phyloP scores from a whole-genome alignment of 2,329 filamentous ascomycete genomes.

The Botrytis squamosa region DNA sequence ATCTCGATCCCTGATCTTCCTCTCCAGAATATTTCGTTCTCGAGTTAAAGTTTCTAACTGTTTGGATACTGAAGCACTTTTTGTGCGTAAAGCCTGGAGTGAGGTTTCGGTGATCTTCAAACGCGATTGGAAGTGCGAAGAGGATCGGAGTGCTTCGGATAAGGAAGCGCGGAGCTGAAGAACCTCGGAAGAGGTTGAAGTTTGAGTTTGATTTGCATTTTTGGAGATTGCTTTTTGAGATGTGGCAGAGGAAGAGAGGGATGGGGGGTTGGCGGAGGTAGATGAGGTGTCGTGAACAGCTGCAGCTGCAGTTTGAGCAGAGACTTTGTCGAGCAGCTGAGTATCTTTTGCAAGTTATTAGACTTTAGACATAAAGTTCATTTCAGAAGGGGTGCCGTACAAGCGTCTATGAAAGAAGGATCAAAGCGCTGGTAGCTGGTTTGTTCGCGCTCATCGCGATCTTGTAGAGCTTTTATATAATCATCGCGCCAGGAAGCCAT shows the following conservation, averaged over 20 bases:
- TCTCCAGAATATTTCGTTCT: constrained; percentile 60
- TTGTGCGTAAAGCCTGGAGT: constrained; percentile 60
- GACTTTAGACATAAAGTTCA: not conserved
- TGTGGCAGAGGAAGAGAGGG: constrained; percentile 35
- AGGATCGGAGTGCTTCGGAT: constrained; percentile 72
- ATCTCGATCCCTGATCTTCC: constrained; percentile 74
- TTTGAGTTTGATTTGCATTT: constrained; percentile 34
- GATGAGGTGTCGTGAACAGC: constrained; percentile 39
- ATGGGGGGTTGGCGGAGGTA: constrained; percentile 19
- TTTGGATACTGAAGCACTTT: constrained; percentile 58
- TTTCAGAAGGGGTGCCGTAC: constrained; percentile 49
- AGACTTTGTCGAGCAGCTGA: constrained; percentile 64
- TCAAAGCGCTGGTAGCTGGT: constrained; percentile 57
- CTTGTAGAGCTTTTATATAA: constrained; percentile 72
- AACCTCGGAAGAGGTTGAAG: constrained; percentile 36
- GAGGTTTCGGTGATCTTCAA: constrained; percentile 63
- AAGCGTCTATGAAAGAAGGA: constrained; percentile 72
- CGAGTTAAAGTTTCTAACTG: constrained; percentile 60
- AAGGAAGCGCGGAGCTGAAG: constrained; percentile 66
- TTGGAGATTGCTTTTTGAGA: constrained; percentile 39
- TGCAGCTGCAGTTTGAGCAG: constrained; percentile 60
- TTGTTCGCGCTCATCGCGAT: constrained; percentile 68
- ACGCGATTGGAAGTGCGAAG: constrained; percentile 63
- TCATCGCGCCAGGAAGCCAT: constrained; percentile 67
- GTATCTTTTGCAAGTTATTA: constrained; percentile 51